Base-by-base conservation (phyloP, 1,139 yeast species). In the Blastobotrys ciferrii region DNA sequence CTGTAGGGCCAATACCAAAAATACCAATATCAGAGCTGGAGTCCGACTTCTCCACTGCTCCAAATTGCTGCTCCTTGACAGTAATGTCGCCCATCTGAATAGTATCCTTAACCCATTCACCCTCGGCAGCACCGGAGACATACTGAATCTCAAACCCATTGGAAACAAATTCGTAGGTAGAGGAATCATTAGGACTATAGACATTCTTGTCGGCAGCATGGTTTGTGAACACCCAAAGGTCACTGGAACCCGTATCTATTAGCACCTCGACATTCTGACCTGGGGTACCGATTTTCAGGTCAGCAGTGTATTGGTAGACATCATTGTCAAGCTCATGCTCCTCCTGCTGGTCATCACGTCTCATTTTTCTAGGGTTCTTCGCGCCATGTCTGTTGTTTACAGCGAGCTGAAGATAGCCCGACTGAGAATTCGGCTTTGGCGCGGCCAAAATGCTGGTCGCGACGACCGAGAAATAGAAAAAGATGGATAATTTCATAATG, bases 221-320 rank as follows among this genome's bases (percentile, higher is more conserved):
- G 14, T 35, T 31, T 65, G 72, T 50, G 45, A 59, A 58, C 25
- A 63, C 59, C 78, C 78, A 74, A 52, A 75, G 69, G 55, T 75
- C 78, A 5, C 77, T 66, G 4, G 77, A 73, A 2, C 78, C 78
- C 12, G 78, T 75, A 53, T 75, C 79, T 6, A 75, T 50, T 44
- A 70, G 59, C 1, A 73, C 75, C 43, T 71, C 70, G 23, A 83
- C 75, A 11, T 70, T 61, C 56, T 79, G 81, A 0, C 71, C 62
- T 6, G 80, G 74, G 1, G 85, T 75, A 2, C 92, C 91, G 18
- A 84, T 59, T 15, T 64, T 60, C 13, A 81, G 52, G 11, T 68
- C 65, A 4, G 76, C 68, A n/a, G 74, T 66, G 59, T 76, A 78
- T 52, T 62, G 59, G 14, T 64, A 58, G 37, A 63, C 60, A 42